These are phyloP conservation scores for Colletotrichum sp. DNA, from an alignment of 2,329 filamentous ascomycete genomes.

Conservation along the genomic window DNA sequence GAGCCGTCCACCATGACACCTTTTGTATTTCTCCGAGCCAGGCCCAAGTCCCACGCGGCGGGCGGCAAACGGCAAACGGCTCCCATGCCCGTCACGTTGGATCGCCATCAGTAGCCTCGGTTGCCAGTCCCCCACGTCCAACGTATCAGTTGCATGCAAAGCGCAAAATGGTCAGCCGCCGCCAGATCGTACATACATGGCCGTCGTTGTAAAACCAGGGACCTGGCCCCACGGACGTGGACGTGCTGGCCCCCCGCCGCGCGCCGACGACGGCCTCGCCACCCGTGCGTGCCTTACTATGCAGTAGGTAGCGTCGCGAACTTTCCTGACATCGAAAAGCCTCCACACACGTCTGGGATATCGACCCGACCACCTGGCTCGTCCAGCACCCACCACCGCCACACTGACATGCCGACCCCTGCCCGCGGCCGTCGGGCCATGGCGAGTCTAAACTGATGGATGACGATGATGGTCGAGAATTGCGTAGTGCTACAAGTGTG, in stretches of 20 bases:
- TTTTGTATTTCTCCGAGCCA: background rate
- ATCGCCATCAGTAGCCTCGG: background rate
- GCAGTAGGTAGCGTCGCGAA: background rate
- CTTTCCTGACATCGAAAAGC: background rate
- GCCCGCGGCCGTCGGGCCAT: background rate
- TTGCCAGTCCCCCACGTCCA: background rate
- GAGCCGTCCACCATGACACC: background rate
- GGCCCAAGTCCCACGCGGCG: background rate
- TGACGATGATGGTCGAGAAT: background rate
- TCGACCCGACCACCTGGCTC: slow-evolving; percentile 15
- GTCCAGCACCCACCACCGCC: background rate
- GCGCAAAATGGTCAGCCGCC: slow-evolving; percentile 4
- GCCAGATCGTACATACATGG: background rate
- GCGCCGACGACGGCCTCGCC: slow-evolving; percentile 1
- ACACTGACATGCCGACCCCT: slow-evolving; percentile 11
- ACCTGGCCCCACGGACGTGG: background rate
- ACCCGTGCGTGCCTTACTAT: background rate
- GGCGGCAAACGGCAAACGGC: background rate
- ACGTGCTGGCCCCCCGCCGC: background rate
- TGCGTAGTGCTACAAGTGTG: background rate
- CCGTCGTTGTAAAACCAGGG: background rate
- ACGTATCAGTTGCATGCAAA: slow-evolving; percentile 14
- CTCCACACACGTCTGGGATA: background rate
- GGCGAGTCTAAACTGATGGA: background rate
- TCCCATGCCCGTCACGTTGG: slow-evolving; percentile 11